These are phyloP conservation scores for Plectosphaerella plurivora DNA, from an alignment of 2,329 filamentous ascomycete genomes.

Conservation along the genomic window DNA sequence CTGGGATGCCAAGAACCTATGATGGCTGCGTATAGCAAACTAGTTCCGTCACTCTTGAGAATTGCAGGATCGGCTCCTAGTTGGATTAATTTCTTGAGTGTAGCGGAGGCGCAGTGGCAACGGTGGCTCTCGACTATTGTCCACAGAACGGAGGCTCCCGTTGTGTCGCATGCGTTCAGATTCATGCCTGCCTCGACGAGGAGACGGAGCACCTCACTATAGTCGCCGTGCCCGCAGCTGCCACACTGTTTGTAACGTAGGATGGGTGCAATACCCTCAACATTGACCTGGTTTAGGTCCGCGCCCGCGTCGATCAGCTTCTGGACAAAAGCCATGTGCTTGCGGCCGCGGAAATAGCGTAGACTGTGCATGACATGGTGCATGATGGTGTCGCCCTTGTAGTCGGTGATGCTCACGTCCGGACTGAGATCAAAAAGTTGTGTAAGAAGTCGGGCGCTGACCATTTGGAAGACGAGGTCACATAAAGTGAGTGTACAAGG, in stretches of 20 bases:
- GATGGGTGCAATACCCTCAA: background rate
- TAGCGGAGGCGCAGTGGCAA: background rate
- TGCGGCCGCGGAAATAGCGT: background rate
- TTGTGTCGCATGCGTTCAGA: slow-evolving; percentile 12
- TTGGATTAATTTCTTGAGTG: slow-evolving; percentile 1
- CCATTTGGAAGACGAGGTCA: background rate
- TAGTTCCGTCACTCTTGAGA: slow-evolving; percentile 14
- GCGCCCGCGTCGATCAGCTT: background rate
- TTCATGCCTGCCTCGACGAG: slow-evolving; percentile 17
- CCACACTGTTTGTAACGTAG: background rate
- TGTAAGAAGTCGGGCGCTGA: background rate
- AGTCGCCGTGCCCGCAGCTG: too few relatives aligned
- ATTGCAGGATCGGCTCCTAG: slow-evolving; percentile 10
- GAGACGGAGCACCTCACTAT: background rate
- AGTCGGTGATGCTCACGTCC: background rate
- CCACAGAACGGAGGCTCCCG: slow-evolving; percentile 13
- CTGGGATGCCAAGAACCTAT: background rate
- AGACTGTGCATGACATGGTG: background rate
- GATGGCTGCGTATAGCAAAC: slow-evolving; percentile 6
- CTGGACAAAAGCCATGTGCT: background rate
- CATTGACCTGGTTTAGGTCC: background rate
- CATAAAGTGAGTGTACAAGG: background rate
- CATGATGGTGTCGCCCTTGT: background rate
- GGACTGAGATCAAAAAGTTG: background rate
- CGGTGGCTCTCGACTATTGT: slow-evolving; percentile 2